phyloP scores from a whole-genome alignment of 768 basidiomycete species.

The Austroboletus eburneus region DNA sequence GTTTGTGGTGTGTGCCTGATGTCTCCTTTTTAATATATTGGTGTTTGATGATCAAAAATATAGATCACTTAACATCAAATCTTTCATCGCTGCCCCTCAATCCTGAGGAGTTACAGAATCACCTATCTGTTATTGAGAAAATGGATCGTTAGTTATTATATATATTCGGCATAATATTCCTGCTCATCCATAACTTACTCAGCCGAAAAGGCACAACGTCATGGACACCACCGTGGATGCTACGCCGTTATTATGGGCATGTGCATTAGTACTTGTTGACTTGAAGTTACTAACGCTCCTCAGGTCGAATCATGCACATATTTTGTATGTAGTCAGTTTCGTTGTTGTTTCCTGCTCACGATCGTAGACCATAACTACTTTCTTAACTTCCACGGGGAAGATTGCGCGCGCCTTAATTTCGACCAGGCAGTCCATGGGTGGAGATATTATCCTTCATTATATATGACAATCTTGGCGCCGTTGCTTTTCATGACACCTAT shows the following conservation, averaged over 20 bases:
- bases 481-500: slow-evolving; percentile 50
- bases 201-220: slow-evolving; percentile 12
- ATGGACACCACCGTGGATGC: slow-evolving; percentile 20
- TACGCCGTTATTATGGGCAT: slow-evolving; percentile 20
- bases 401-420: slow-evolving; percentile 43
- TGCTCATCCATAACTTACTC: background rate
- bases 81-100: slow-evolving; percentile 23
- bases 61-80: slow-evolving; percentile 28
- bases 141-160: slow-evolving; percentile 17
- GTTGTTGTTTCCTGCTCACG: background rate
- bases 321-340: slow-evolving; percentile 22
- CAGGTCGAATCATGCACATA: slow-evolving; percentile 31
- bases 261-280: background rate
- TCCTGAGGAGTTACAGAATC: slow-evolving; percentile 13
- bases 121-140: slow-evolving; percentile 24
- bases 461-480: slow-evolving; percentile 38
- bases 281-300: slow-evolving; percentile 5
- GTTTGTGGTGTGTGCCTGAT: slow-evolving; percentile 22
- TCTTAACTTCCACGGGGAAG: slow-evolving; percentile 41
- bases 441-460: slow-evolving; percentile 30
- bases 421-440: too few relatives aligned
- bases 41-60: background rate
- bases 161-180: background rate
- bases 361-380: slow-evolving; percentile 32
- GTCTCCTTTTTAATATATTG: background rate